Percentiles rank a stretch among this genome's conserved stretches.
phyloP scores from a whole-genome alignment of 2,329 filamentous ascomycete species.

The Cercospora citrullina region DNA sequence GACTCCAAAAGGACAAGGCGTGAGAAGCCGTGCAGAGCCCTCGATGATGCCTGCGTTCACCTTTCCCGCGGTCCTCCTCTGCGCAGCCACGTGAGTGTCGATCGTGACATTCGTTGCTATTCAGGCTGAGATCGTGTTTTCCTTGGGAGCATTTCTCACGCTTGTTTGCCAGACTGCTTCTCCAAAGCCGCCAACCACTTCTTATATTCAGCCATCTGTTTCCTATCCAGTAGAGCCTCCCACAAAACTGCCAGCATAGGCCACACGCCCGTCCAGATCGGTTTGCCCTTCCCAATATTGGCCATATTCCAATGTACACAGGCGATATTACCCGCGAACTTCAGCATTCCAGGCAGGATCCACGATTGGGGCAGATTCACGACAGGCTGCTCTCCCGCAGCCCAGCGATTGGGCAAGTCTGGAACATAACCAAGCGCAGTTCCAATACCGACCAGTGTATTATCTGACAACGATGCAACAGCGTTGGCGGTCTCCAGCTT shows the following conservation, averaged over 20 bases:
- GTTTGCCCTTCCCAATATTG: conserved; percentile 3
- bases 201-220: conserved; percentile 8
- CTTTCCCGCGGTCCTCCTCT: too few relatives aligned
- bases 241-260: conserved; percentile 5
- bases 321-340: conserved; percentile 6
- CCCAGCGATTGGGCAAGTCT: conserved; percentile 22
- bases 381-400: conserved; percentile 14
- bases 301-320: conserved; percentile 19
- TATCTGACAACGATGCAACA: conserved; percentile 11
- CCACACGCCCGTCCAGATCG: conserved; percentile 17
- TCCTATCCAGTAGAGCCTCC: not conserved
- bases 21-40: too few relatives aligned
- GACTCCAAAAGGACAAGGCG: too few relatives aligned
- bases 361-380: conserved; percentile 1
- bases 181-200: not conserved
- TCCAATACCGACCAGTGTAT: conserved; percentile 17
- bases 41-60: too few relatives aligned
- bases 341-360: conserved; percentile 8
- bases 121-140: not conserved
- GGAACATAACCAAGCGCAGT: conserved; percentile 20
- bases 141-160: not conserved
- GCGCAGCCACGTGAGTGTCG: too few relatives aligned
- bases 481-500: conserved; percentile 14
- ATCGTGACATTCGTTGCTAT: too few relatives aligned
- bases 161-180: not conserved